These are phyloP conservation scores for Microcos paniculata DNA, from an alignment of 345 rosid species.

Conservation along the genomic window DNA sequence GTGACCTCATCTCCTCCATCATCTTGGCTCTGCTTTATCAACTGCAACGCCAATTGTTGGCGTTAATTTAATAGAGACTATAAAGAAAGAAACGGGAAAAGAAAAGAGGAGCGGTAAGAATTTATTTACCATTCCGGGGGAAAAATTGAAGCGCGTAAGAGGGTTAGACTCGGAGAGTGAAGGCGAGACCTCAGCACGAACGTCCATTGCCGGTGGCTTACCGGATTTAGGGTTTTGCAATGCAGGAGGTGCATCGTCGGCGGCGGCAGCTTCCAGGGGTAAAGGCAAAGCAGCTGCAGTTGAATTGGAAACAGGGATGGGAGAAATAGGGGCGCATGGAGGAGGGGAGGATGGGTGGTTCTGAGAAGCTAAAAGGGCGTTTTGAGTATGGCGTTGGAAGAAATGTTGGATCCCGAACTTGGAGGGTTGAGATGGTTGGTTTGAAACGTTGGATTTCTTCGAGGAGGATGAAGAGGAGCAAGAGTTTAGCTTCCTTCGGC, in stretches of 20 bases:
- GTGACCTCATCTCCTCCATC: constrained; percentile 82
- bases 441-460: constrained; percentile 41
- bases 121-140: constrained; percentile 77
- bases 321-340: constrained; percentile 14
- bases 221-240: constrained; percentile 21
- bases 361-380: constrained; percentile 28
- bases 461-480: constrained; percentile 35
- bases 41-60: constrained; percentile 33
- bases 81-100: not conserved
- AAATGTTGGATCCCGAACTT: constrained; percentile 79
- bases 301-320: not conserved
- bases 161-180: constrained; percentile 49
- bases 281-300: constrained; percentile 21
- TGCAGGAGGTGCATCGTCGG: not conserved
- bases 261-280: constrained; percentile 18
- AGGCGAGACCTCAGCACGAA: constrained; percentile 46
- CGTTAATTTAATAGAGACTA: not conserved
- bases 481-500: constrained; percentile 55
- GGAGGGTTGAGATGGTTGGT: constrained; percentile 45
- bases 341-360: constrained; percentile 6
- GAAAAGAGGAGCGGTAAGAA: not conserved
- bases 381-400: constrained; percentile 76
- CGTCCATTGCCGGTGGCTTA: constrained; percentile 16
- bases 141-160: constrained; percentile 67
- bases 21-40: constrained; percentile 93